Evolutionary conservation across 768 basidiomycete species (phyloP).

Genomic region (Pulveroboletus sp.): DNA sequence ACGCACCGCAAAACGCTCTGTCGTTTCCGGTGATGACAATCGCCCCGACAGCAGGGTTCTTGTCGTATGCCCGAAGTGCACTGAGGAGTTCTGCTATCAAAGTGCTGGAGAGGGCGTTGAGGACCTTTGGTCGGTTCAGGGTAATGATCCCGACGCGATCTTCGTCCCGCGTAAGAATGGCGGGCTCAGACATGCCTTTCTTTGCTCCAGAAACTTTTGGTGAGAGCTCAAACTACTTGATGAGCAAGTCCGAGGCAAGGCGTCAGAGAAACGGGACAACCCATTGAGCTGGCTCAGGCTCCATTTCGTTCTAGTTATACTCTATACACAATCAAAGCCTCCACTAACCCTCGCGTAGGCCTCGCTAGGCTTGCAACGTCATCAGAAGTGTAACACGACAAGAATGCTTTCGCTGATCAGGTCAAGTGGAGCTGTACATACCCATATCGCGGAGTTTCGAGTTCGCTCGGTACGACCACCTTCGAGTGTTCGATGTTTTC

Average conservation of each 20-base stretch:
- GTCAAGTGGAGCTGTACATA: too few relatives aligned
- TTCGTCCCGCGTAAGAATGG: slow-evolving; percentile 18
- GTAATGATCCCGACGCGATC: slow-evolving; percentile 52
- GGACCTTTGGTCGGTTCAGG: slow-evolving; percentile 78
- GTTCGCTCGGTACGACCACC: background rate
- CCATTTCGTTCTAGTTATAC: too few relatives aligned
- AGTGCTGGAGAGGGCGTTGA: slow-evolving; percentile 80
- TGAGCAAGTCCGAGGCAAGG: too few relatives aligned
- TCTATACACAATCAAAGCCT: too few relatives aligned
- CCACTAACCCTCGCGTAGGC: too few relatives aligned
- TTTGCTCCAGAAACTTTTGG: background rate
- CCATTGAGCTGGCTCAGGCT: too few relatives aligned
- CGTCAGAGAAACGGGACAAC: too few relatives aligned
- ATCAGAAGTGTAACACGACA: too few relatives aligned
- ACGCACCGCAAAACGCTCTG: slow-evolving; percentile 56
- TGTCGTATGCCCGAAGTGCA: slow-evolving; percentile 63
- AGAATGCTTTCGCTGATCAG: too few relatives aligned
- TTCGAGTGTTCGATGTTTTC: slow-evolving; percentile 4
- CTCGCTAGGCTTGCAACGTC: too few relatives aligned
- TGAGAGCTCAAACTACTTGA: background rate
- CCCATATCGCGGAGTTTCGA: background rate
- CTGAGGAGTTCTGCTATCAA: slow-evolving; percentile 77
- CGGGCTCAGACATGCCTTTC: slow-evolving; percentile 20
- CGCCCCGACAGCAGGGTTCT: slow-evolving; percentile 66
- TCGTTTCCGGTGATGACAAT: slow-evolving; percentile 90